Base-by-base conservation (phyloP, 2,329 filamentous ascomycete genomes). In the Penicillium fuscoglaucum region DNA sequence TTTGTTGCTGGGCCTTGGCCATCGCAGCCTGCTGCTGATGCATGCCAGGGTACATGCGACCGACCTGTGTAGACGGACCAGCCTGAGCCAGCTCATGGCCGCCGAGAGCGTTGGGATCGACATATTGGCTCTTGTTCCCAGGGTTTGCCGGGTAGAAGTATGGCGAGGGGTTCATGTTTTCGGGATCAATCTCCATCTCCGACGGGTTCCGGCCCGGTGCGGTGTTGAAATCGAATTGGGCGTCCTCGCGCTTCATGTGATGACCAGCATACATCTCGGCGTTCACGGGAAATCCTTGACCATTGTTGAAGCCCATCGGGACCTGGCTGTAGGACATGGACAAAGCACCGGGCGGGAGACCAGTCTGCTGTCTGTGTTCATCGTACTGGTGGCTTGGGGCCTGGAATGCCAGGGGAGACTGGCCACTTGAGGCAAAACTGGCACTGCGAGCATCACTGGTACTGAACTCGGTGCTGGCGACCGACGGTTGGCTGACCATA, bases 321-420 rank as follows among this genome's bases (percentile, higher is more conserved):
- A 77, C 78, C 70, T 89, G 83, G 74, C 90, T 92, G 68, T 95
- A 84, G 37, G 90, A 89, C 71, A 95, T 84, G 43, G 89, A 87
- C 62, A 95, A 81, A 52, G 91, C 93, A 61, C 92, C 92, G 1
- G 91, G 88, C 0, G 95, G 91, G 31, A 97, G 87, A 63, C 93
- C 92, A 4, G 95, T 97, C 80, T 97, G 93, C 74, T 99, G 95
- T 79, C 91, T 90, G 80, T 97, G 96, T 72, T 91, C 87, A 70
- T 92, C 90, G 81, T 98, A 98, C 77, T 96, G 91, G 79, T 97
- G 93, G 76, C 91, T 96, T 9, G 95, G 93, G 37, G 87, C 90
- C 48, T 86, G 87, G 70, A 93, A 85, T 21, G 83, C 78, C 64
- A 83, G 83, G 61, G 88, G 84, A 28, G 72, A 74, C 57, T 76